phyloP scores from a whole-genome alignment of 2,329 filamentous ascomycete species.

The Talaromyces sp. region DNA sequence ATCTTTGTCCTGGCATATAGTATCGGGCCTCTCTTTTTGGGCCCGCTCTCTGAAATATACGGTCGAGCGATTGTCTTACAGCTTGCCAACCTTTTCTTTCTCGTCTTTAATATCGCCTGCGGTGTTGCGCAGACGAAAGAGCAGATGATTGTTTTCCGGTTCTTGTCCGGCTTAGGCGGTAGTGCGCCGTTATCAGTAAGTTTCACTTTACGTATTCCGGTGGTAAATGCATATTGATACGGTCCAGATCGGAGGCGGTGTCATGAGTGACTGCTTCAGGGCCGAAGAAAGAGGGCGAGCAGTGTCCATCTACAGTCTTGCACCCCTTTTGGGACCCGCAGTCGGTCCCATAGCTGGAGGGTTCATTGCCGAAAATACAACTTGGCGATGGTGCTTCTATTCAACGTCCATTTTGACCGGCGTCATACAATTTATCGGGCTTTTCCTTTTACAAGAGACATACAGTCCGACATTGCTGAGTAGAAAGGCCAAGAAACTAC shows the following conservation, averaged over 20 bases:
- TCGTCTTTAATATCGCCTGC: constrained; percentile 60
- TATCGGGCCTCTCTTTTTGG: constrained; percentile 51
- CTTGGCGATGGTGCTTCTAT: constrained; percentile 73
- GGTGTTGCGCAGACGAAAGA: constrained; percentile 52
- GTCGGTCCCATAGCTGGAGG: constrained; percentile 61
- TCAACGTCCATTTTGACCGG: constrained; percentile 62
- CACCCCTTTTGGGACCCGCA: constrained; percentile 59
- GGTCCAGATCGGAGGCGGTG: constrained; percentile 46
- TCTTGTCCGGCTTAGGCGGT: constrained; percentile 58
- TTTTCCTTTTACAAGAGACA: constrained; percentile 63
- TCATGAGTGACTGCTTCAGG: constrained; percentile 56
- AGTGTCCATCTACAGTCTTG: constrained; percentile 57
- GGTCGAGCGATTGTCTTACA: constrained; percentile 56
- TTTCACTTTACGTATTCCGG: constrained; percentile 3
- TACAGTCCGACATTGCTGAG: constrained; percentile 63
- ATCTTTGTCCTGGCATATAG: constrained; percentile 56
- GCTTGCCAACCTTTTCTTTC: constrained; percentile 52
- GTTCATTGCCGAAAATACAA: constrained; percentile 60
- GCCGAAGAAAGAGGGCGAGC: constrained; percentile 60
- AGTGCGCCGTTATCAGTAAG: constrained; percentile 54
- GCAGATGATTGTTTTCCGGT: constrained; percentile 58
- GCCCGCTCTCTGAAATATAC: constrained; percentile 55
- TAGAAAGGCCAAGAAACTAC: constrained; percentile 53
- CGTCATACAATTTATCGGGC: constrained; percentile 58
- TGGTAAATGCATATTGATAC: background rate